Percentiles rank a stretch among this genome's conserved stretches.
Evolutionary conservation across 306 rosid genomes (phyloP).

Genomic region (Spatholobus suberectus): DNA sequence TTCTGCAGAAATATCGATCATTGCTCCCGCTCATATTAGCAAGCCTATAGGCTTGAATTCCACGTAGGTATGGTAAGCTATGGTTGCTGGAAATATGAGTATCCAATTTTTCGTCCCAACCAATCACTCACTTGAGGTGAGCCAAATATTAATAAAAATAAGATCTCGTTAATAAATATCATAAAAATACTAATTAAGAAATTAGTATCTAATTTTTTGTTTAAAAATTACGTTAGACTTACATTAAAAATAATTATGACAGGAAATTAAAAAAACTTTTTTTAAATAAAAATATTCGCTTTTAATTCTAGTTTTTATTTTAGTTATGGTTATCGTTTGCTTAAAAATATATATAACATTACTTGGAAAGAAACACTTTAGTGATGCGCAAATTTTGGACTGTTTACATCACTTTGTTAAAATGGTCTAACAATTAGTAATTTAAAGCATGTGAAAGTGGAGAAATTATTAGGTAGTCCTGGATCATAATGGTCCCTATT

Average conservation of each 20-base stretch:
- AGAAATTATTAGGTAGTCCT: too few species aligned
- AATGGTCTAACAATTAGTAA: not conserved
- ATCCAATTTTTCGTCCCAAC: not conserved
- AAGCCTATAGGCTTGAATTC: not conserved
- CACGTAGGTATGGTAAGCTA: not conserved
- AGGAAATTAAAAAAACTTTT: too few species aligned
- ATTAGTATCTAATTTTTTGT: too few species aligned
- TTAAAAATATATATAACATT: too few species aligned
- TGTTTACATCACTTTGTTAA: not conserved
- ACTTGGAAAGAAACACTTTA: not conserved
- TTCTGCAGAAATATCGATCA: not conserved
- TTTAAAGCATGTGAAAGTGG: slow-evolving; percentile 27
- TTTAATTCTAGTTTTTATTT: too few species aligned
- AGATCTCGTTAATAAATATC: too few species aligned
- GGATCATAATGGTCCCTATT: too few species aligned
- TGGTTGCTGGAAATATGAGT: not conserved
- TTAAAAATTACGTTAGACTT: too few species aligned
- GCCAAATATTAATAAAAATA: not conserved
- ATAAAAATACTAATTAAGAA: too few species aligned
- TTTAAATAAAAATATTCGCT: too few species aligned
- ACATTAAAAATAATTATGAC: too few species aligned
- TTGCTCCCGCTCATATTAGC: not conserved
- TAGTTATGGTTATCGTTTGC: too few species aligned
- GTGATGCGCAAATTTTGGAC: not conserved
- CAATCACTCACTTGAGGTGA: not conserved